A percentile compares a stretch with the other conserved stretches of the same genome.
Evolutionary conservation across 1,139 yeast genomes (phyloP).

Genomic region (Zygoascus sp.): DNA sequence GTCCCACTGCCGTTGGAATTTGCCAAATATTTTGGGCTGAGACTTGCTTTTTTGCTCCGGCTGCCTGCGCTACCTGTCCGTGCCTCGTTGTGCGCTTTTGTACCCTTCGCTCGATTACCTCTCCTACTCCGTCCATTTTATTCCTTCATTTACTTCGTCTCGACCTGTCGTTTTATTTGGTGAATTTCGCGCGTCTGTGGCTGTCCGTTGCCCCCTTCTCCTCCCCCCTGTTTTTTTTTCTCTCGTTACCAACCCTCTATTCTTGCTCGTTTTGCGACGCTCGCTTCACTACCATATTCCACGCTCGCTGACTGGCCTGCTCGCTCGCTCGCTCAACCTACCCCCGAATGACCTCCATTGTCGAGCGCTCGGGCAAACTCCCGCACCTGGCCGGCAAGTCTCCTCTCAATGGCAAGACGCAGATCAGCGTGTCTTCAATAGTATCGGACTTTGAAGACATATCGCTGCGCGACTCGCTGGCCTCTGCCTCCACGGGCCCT

Average conservation of each 20-base stretch:
- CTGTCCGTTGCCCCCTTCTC: too few species aligned
- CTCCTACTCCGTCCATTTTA: neutral
- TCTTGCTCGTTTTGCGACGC: too few species aligned
- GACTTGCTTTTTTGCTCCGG: neutral
- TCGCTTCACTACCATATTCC: too few species aligned
- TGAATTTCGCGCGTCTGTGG: too few species aligned
- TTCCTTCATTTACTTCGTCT: neutral
- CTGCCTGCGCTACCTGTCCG: neutral
- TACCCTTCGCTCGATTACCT: neutral
- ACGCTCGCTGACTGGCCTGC: too few species aligned
- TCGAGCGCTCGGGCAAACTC: slow-evolving; percentile 1
- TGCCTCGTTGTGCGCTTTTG: neutral
- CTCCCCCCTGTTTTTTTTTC: too few species aligned
- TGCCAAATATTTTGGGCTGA: neutral
- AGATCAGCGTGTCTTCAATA: slow-evolving; percentile 13
- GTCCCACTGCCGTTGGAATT: neutral
- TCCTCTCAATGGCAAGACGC: slow-evolving; percentile 7
- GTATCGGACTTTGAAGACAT: slow-evolving; percentile 30
- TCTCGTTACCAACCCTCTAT: too few species aligned
- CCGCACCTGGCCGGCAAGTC: neutral
- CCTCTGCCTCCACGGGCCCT: slow-evolving; percentile 17
- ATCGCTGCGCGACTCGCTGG: slow-evolving; percentile 21
- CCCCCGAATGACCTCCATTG: neutral
- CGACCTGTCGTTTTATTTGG: neutral
- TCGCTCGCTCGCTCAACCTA: too few species aligned